phyloP scores from a whole-genome alignment of 805 yeast species.

The Myxozyma nipponensis region DNA sequence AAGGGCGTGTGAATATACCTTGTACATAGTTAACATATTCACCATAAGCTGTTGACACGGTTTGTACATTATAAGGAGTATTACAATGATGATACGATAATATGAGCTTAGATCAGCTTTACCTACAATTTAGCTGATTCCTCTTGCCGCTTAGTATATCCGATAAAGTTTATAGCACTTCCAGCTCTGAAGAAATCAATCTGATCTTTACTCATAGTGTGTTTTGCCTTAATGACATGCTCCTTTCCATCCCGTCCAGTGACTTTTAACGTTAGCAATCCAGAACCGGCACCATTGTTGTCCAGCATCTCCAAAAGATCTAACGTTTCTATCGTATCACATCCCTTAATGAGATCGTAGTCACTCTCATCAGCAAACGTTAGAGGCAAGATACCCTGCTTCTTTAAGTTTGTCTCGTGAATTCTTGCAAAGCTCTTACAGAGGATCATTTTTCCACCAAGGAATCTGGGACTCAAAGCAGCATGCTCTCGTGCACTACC shows the following conservation, averaged over 20 bases:
- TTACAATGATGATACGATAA: neutral
- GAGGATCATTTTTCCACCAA: conserved; percentile 97
- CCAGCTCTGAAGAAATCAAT: conserved; percentile 95
- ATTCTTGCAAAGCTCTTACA: conserved; percentile 98
- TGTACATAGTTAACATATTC: no score
- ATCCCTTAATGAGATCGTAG: conserved; percentile 89
- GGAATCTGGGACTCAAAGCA: conserved; percentile 98
- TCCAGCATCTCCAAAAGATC: conserved; percentile 79
- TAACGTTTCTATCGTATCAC: conserved; percentile 80
- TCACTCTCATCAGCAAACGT: conserved; percentile 85
- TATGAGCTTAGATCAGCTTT: neutral
- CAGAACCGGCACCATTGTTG: conserved; percentile 59
- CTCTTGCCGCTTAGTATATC: conserved; percentile 39
- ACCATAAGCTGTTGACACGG: no score
- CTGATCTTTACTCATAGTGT: conserved; percentile 96
- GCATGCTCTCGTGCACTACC: conserved; percentile 99
- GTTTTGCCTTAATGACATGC: conserved; percentile 72
- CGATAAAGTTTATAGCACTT: conserved; percentile 90
- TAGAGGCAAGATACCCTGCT: conserved; percentile 97
- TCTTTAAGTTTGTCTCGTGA: conserved; percentile 99
- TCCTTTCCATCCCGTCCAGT: conserved; percentile 67
- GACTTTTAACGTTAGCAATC: conserved; percentile 64
- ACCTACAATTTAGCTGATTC: neutral
- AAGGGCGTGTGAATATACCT: no score
- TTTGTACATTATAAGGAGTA: no score